Evolutionary conservation across 108 stramenopile species (phyloP), one percentile per base, ranked within the genome.

Genomic region (Fragilaria crotonensis): DNA sequence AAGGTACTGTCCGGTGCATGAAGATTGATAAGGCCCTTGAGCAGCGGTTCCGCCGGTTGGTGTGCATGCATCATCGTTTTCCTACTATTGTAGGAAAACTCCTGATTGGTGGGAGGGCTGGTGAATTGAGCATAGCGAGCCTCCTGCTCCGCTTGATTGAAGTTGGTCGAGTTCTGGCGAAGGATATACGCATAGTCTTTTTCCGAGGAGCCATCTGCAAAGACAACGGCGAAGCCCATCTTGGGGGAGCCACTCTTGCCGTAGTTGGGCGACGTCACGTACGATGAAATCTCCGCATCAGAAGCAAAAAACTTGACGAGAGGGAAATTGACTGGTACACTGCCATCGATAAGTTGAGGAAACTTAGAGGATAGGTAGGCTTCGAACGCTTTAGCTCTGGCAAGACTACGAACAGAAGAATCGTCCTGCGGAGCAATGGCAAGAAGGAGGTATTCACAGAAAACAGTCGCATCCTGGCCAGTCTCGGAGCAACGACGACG

Each of bases 1-100:
- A 28, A 83, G 60, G 45, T 89, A 89, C 51, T 83, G 74, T 23
- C 78, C 80, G 11, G 84, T 89, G 52, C 88, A 89, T 7, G 72
- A 75, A 22, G 49, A 51, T 33, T 52, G 46, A 14, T 60, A 41
- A 27, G 57, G 59, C 21, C 88, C 88, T 36, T 70, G 57, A 41
- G 60, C 60, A 0, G 78, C 57, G 4, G 75, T 67, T 47, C 78
- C 78, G 30, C 63, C 63, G 45, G 59, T 44, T 5, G 47, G 52
- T 11, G 51, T 48, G 59, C 85, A 86, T 9, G 79, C 36, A 3
- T 44, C 33, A 11, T 83, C 84, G 45, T 65, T 52, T 45, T 70
- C n/a, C n/a, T 67, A 7, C 66, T 70, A 64, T 55, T 82, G 27
- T 46, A 36, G 50, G 67, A 68, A 65, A 89, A 80, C 14, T 70